Percentiles rank a stretch among this genome's conserved stretches.
phyloP scores from a whole-genome alignment of 495 filamentous ascomycete species.

The Penicillium ucsense region DNA sequence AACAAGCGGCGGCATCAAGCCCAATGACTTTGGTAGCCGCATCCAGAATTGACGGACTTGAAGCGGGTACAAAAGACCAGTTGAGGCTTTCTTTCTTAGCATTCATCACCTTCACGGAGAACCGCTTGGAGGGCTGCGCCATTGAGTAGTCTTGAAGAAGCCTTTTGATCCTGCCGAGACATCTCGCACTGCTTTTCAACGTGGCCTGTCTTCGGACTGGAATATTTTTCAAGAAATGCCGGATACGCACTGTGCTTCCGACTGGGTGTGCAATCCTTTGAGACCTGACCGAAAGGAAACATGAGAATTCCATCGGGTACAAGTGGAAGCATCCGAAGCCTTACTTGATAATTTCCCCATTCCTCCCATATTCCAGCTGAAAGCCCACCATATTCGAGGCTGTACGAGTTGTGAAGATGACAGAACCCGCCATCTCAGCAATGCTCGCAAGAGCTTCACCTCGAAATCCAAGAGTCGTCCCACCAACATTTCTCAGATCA shows the following conservation, averaged over 20 bases:
- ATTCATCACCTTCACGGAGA: slow-evolving; percentile 60
- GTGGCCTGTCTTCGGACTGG: slow-evolving; percentile 67
- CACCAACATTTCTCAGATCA: slow-evolving; percentile 58
- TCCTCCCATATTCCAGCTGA: slow-evolving; percentile 38
- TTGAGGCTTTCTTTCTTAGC: slow-evolving; percentile 51
- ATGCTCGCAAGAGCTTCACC: slow-evolving; percentile 79
- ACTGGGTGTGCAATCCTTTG: slow-evolving; percentile 52
- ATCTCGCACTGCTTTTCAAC: slow-evolving; percentile 52
- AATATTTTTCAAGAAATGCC: slow-evolving; percentile 54
- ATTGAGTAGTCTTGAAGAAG: slow-evolving; percentile 69
- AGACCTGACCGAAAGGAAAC: slow-evolving; percentile 16
- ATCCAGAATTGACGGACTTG: slow-evolving; percentile 45
- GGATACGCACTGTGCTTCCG: slow-evolving; percentile 68
- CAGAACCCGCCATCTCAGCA: slow-evolving; percentile 51
- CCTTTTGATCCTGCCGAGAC: slow-evolving; percentile 52
- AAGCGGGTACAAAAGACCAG: slow-evolving; percentile 63
- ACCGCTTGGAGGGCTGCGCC: slow-evolving; percentile 50
- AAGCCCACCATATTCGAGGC: slow-evolving; percentile 59
- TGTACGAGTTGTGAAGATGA: slow-evolving; percentile 62
- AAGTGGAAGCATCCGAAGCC: not conserved
- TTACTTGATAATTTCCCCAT: slow-evolving; percentile 42
- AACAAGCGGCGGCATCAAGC: slow-evolving; percentile 48
- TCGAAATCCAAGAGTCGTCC: slow-evolving; percentile 72
- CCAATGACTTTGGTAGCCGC: slow-evolving; percentile 65
- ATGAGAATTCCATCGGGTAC: not conserved